A percentile compares a stretch with the other conserved stretches of the same genome.
Conservation (phyloP, 148 eudicot genomes). For the Arctostaphylos glauca region DNA sequence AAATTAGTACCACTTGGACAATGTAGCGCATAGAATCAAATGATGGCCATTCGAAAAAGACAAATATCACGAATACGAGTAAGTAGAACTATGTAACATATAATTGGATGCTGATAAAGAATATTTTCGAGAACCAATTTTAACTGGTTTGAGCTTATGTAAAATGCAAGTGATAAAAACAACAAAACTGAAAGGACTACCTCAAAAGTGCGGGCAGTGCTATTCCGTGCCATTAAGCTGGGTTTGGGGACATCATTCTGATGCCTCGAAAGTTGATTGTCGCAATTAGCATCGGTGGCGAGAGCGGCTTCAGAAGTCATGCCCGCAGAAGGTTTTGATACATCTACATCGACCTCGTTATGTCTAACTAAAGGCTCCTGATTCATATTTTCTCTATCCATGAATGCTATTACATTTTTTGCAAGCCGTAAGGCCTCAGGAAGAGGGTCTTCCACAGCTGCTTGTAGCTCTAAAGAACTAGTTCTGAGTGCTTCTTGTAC, state of each 20-base stretch:
- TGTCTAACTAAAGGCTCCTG: constrained; percentile 19
- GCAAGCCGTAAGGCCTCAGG: constrained; percentile 42
- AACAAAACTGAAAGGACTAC: constrained; percentile 21
- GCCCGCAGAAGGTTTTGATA: constrained; percentile 10
- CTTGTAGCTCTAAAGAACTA: constrained; percentile 46
- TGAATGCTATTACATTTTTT: constrained; percentile 20
- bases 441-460: constrained; percentile 55
- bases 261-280: not conserved
- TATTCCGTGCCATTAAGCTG: constrained; percentile 55
- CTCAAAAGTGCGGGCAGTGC: constrained; percentile 44
- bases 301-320: constrained; percentile 18
- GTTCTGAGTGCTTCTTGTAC: constrained; percentile 38
- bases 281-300: constrained; percentile 12
- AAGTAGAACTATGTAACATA: not conserved
- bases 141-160: not conserved
- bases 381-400: constrained; percentile 16
- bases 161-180: constrained; percentile 5
- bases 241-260: constrained; percentile 26
- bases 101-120: not conserved
- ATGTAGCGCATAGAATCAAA: not conserved
- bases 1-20: not conserved
- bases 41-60: not conserved
- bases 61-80: not conserved
- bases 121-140: not conserved
- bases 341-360: constrained; percentile 13